phyloP scores from a whole-genome alignment of 352 stramenopile genomes.

The Phytophthora vignae region DNA sequence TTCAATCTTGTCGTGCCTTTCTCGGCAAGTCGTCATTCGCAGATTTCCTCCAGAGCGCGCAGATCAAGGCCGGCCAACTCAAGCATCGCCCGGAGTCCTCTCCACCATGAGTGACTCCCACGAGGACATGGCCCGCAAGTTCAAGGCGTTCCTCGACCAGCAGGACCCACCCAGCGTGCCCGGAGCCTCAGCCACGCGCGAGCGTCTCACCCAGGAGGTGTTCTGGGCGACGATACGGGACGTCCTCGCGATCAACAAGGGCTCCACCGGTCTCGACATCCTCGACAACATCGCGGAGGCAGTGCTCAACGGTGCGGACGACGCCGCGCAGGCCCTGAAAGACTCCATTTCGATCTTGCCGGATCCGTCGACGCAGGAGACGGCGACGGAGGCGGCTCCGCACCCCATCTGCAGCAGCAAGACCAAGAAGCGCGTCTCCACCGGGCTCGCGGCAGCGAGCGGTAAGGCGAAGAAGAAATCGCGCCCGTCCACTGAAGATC shows the following conservation, averaged over 20 bases:
- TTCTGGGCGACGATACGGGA: neutral
- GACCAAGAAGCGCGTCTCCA: neutral
- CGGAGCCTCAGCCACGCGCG: accelerated
- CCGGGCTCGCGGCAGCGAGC: neutral
- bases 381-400: neutral
- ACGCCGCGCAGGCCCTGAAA: neutral
- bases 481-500: no score
- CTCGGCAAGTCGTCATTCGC: neutral
- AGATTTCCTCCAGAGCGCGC: neutral
- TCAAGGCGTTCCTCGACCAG: neutral
- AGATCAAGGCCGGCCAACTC: neutral
- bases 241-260: neutral
- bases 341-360: neutral
- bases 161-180: neutral
- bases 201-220: neutral
- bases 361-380: neutral
- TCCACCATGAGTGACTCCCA: neutral
- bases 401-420: neutral
- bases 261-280: neutral
- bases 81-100: neutral
- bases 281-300: neutral
- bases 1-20: neutral
- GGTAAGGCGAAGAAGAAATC: neutral
- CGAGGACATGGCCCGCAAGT: neutral
- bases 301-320: neutral